A percentile compares a stretch with the other conserved stretches of the same genome.
Conservation (phyloP, 495 filamentous ascomycete species). For the Penicillium pancosmium region DNA sequence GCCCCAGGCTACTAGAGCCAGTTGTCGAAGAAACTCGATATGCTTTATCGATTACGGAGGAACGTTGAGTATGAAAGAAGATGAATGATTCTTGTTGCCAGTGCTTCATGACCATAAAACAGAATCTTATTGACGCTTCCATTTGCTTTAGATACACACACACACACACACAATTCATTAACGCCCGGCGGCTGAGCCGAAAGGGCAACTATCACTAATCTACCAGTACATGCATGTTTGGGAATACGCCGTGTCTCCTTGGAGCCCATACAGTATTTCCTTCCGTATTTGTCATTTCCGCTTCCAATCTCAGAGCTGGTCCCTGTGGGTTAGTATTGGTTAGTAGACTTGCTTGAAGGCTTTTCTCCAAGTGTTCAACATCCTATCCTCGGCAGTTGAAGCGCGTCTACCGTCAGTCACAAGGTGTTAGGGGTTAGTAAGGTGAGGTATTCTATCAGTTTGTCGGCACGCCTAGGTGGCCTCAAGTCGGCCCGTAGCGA, state of each 20-base stretch:
- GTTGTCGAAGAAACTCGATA: too few species aligned
- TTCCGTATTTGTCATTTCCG: constrained; percentile 29
- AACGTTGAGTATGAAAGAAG: too few species aligned
- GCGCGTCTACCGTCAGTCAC: constrained; percentile 21
- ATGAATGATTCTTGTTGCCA: too few species aligned
- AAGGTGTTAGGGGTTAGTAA: constrained; percentile 22
- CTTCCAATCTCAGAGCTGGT: constrained; percentile 23
- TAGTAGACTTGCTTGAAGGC: constrained; percentile 7
- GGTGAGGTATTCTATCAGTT: constrained; percentile 15
- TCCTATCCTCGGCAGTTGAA: constrained; percentile 12
- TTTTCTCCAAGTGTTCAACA: constrained; percentile 5
- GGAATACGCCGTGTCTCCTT: constrained; percentile 27
- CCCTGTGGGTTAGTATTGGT: constrained; percentile 33
- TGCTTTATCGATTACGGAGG: too few species aligned
- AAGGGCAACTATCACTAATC: constrained; percentile 37
- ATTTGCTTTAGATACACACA: neutral
- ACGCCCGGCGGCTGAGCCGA: constrained; percentile 34
- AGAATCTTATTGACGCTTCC: too few species aligned
- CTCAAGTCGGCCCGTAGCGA: constrained; percentile 40
- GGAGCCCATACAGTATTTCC: constrained; percentile 22
- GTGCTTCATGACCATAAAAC: too few species aligned
- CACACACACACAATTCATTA: constrained; percentile 38
- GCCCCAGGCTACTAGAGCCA: too few species aligned
- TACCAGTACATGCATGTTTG: constrained; percentile 32
- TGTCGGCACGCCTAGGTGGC: constrained; percentile 20